phyloP scores from a whole-genome alignment of 1,284 basidiomycete genomes.

The Wallemia mellicola region DNA sequence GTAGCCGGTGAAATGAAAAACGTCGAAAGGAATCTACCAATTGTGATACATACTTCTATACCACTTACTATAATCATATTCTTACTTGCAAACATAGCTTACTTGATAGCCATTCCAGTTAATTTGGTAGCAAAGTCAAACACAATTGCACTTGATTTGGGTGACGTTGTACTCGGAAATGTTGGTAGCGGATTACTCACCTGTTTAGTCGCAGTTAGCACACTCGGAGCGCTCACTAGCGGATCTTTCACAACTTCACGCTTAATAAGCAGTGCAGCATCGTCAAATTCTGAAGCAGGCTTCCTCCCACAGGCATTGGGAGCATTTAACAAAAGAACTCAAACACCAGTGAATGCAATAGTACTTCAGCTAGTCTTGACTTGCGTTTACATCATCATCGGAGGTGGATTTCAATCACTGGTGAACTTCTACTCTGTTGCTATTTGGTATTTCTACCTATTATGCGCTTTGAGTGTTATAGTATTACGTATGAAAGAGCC shows the following conservation, averaged over 20 bases:
- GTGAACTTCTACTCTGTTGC: not conserved
- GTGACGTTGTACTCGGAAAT: not conserved
- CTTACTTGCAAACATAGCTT: slow-evolving; percentile 10
- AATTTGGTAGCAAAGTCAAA: slow-evolving; percentile 12
- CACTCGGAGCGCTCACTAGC: not conserved
- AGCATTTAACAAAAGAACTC: not conserved
- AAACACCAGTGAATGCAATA: not conserved
- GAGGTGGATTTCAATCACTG: not conserved
- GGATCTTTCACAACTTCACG: not conserved
- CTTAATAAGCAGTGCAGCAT: not conserved
- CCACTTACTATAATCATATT: slow-evolving; percentile 11
- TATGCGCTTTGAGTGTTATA: not conserved
- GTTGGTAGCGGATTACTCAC: not conserved
- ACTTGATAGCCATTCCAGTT: slow-evolving; percentile 12
- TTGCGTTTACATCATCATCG: not conserved
- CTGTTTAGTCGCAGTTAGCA: not conserved
- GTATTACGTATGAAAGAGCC: not conserved
- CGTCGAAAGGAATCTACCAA: slow-evolving; percentile 11
- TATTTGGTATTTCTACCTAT: not conserved
- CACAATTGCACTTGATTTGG: slow-evolving; percentile 6
- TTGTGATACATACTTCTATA: slow-evolving; percentile 11
- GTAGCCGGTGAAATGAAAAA: slow-evolving; percentile 14
- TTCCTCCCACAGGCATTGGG: not conserved
- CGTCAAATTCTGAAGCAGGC: not conserved
- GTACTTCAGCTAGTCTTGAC: not conserved